phyloP scores from a whole-genome alignment of 495 filamentous ascomycete species.

The Cercophora sp. region DNA sequence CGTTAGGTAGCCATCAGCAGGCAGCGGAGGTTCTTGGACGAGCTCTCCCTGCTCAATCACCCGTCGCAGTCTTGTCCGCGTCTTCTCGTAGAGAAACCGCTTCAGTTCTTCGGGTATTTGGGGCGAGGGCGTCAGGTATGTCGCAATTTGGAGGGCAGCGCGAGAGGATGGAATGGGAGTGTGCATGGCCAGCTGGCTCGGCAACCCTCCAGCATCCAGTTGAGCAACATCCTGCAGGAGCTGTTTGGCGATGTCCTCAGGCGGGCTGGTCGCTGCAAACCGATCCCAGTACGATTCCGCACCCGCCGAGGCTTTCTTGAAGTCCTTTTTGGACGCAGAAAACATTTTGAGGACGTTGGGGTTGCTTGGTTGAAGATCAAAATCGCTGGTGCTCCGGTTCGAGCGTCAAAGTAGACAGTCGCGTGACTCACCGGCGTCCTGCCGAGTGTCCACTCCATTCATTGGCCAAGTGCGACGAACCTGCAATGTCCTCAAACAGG shows the following conservation, averaged over 20 bases:
- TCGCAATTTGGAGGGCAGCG: background rate
- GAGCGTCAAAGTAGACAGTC: too few species aligned
- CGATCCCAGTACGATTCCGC: slow-evolving; percentile 8
- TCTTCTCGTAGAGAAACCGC: slow-evolving; percentile 10
- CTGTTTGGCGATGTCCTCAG: slow-evolving; percentile 10
- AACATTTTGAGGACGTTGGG: too few species aligned
- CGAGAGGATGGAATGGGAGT: background rate
- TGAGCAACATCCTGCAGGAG: slow-evolving; percentile 8
- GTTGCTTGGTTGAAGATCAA: too few species aligned
- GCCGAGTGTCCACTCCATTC: too few species aligned
- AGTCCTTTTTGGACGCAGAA: too few species aligned
- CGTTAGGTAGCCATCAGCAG: slow-evolving; percentile 10
- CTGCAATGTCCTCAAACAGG: too few species aligned
- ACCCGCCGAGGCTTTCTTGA: too few species aligned
- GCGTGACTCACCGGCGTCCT: too few species aligned
- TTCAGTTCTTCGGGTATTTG: slow-evolving; percentile 2
- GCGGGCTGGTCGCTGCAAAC: background rate
- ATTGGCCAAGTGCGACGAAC: too few species aligned
- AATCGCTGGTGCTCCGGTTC: too few species aligned
- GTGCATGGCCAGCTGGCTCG: slow-evolving; percentile 11
- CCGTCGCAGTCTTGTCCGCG: background rate
- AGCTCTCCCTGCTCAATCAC: background rate
- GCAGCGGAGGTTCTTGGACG: slow-evolving; percentile 3
- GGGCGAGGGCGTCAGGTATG: slow-evolving; percentile 5
- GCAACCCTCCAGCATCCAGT: slow-evolving; percentile 3